These are phyloP conservation scores for Pseudocohnilembus persalinus DNA, from an alignment of 169 alveolate genomes.

Conservation along the genomic window DNA sequence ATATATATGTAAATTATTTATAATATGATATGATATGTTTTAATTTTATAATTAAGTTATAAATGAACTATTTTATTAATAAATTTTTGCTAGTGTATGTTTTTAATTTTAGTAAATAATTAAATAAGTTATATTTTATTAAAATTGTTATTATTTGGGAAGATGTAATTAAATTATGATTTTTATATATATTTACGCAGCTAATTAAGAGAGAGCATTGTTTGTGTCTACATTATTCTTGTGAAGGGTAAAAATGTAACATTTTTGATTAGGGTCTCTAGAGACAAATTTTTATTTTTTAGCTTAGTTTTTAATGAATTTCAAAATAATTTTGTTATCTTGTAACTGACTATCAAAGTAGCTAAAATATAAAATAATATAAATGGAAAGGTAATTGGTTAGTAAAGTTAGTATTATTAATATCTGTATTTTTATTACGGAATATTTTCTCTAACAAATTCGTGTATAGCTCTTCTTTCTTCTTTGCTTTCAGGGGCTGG, in stretches of 20 bases:
- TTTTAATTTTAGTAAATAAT: constrained; percentile 50
- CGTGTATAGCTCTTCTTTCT: neutral
- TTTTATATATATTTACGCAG: neutral
- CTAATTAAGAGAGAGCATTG: neutral
- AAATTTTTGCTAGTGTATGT: constrained; percentile 50
- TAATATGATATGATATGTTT: constrained; percentile 53
- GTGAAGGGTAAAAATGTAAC: neutral
- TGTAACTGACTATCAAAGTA: neutral
- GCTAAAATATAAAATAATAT: neutral
- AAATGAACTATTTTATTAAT: constrained; percentile 32
- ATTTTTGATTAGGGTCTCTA: too few species aligned
- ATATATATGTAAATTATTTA: constrained; percentile 63
- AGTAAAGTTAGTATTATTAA: too few species aligned
- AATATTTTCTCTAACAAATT: neutral
- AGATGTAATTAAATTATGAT: too few species aligned
- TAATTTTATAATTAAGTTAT: too few species aligned
- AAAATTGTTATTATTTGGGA: too few species aligned
- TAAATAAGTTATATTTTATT: constrained; percentile 45
- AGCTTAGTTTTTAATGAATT: neutral
- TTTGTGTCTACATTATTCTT: neutral
- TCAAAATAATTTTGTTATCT: too few species aligned
- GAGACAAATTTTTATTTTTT: too few species aligned
- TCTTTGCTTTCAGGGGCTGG: neutral
- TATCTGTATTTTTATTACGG: neutral
- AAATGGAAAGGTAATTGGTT: neutral